Conservation (phyloP, 2,329 filamentous ascomycete species). For the Colletotrichum sansevieriae region DNA sequence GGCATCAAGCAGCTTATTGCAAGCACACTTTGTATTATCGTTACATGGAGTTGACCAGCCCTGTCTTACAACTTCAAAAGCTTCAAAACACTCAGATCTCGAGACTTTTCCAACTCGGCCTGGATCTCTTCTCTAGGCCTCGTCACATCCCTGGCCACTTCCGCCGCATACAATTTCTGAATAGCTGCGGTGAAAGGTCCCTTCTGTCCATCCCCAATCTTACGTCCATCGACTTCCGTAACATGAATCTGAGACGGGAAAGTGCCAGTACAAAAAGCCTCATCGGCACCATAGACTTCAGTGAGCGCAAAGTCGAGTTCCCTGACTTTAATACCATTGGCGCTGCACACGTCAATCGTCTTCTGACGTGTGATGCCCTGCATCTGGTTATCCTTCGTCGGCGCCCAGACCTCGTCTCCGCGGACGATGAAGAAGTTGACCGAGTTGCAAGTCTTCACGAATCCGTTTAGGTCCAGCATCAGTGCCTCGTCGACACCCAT, state of each 20-base stretch:
- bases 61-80: slow-evolving; percentile 2
- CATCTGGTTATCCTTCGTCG: slow-evolving; percentile 50
- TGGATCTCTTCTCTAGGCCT: slow-evolving; percentile 44
- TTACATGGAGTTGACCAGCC: too few relatives aligned
- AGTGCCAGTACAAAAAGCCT: slow-evolving; percentile 49
- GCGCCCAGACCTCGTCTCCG: slow-evolving; percentile 49
- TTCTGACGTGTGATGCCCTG: slow-evolving; percentile 49
- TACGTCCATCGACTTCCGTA: slow-evolving; percentile 44
- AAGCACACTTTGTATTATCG: too few relatives aligned
- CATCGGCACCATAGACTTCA: slow-evolving; percentile 49
- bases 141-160: slow-evolving; percentile 43
- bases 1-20: too few relatives aligned
- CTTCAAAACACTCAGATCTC: slow-evolving; percentile 43
- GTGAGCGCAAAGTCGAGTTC: slow-evolving; percentile 49
- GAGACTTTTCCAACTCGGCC: slow-evolving; percentile 45
- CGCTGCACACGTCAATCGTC: slow-evolving; percentile 49
- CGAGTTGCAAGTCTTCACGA: slow-evolving; percentile 51
- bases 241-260: slow-evolving; percentile 49
- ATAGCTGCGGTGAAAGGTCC: slow-evolving; percentile 45
- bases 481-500: slow-evolving; percentile 50
- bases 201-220: slow-evolving; percentile 45
- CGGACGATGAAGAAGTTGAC: slow-evolving; percentile 52
- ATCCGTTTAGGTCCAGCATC: slow-evolving; percentile 48
- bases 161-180: slow-evolving; percentile 45
- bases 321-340: slow-evolving; percentile 44